Conservation (phyloP, 2,329 filamentous ascomycete species). For the Xylaria sp. region DNA sequence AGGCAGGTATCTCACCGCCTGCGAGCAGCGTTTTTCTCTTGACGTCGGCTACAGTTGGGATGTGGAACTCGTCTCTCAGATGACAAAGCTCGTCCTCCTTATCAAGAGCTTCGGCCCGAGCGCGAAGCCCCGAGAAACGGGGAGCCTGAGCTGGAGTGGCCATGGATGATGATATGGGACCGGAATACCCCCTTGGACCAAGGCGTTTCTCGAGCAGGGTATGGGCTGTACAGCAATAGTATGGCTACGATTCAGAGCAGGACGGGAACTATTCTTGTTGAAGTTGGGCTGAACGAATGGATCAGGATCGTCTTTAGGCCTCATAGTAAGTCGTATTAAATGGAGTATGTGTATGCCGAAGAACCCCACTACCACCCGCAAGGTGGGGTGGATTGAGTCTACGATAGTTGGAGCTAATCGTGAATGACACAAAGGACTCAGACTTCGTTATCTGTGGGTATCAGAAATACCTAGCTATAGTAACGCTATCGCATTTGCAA, state of each 20-base stretch:
- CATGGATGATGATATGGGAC: conserved; percentile 30
- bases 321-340: conserved; percentile 14
- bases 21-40: conserved; percentile 38
- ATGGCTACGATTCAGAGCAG: conserved; percentile 5
- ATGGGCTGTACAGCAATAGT: conserved; percentile 7
- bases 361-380: conserved; percentile 6
- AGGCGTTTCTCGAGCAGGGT: conserved; percentile 1
- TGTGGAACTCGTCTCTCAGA: conserved; percentile 40
- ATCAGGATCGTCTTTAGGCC: conserved; percentile 18
- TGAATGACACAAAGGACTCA: not conserved
- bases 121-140: conserved; percentile 35
- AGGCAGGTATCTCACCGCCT: conserved; percentile 34
- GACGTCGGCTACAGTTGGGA: conserved; percentile 41
- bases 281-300: conserved; percentile 17
- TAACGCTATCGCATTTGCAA: not conserved
- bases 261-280: conserved; percentile 4
- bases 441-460: conserved; percentile 5
- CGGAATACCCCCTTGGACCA: not conserved
- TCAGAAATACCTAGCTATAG: conserved; percentile 1
- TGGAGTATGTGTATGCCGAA: conserved; percentile 6
- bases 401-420: conserved; percentile 17
- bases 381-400: conserved; percentile 16
- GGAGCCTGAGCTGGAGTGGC: conserved; percentile 28
- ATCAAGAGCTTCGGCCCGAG: conserved; percentile 40
- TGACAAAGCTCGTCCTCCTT: conserved; percentile 37